These are phyloP conservation scores for Kwoniella botswanensis DNA, from an alignment of 768 basidiomycete species.

Conservation along the genomic window DNA sequence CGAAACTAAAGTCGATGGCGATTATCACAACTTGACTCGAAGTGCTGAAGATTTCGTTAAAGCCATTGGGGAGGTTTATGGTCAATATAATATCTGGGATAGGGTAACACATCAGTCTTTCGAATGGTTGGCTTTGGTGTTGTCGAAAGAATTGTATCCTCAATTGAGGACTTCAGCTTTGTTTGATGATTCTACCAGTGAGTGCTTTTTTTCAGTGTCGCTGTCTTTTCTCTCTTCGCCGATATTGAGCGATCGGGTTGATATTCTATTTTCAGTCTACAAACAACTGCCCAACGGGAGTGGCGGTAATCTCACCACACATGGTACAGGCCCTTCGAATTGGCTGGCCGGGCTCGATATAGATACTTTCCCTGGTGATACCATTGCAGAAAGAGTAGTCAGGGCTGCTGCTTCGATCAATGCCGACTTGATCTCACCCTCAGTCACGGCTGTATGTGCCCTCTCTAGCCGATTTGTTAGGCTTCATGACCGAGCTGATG, in stretches of 20 bases:
- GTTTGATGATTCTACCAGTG: slow-evolving; percentile 64
- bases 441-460: slow-evolving; percentile 62
- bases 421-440: slow-evolving; percentile 71
- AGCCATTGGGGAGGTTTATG: slow-evolving; percentile 27
- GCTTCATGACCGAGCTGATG: not conserved
- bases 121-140: slow-evolving; percentile 72
- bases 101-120: slow-evolving; percentile 61
- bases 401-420: slow-evolving; percentile 71
- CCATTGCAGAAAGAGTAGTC: slow-evolving; percentile 67
- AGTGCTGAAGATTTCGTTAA: slow-evolving; percentile 49
- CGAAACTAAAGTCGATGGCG: slow-evolving; percentile 61
- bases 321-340: slow-evolving; percentile 62
- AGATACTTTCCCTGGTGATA: slow-evolving; percentile 68
- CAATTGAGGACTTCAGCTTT: slow-evolving; percentile 69
- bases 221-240: slow-evolving; percentile 48
- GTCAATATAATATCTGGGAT: slow-evolving; percentile 29
- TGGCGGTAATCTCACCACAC: slow-evolving; percentile 44
- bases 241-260: slow-evolving; percentile 39
- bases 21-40: slow-evolving; percentile 46
- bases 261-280: slow-evolving; percentile 41
- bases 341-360: slow-evolving; percentile 75
- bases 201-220: slow-evolving; percentile 38
- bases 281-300: slow-evolving; percentile 15
- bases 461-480: too few species aligned
- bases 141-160: slow-evolving; percentile 65